Evolutionary conservation across 2,329 filamentous ascomycete species (phyloP).

Genomic region (Botrytis hyacinthi): DNA sequence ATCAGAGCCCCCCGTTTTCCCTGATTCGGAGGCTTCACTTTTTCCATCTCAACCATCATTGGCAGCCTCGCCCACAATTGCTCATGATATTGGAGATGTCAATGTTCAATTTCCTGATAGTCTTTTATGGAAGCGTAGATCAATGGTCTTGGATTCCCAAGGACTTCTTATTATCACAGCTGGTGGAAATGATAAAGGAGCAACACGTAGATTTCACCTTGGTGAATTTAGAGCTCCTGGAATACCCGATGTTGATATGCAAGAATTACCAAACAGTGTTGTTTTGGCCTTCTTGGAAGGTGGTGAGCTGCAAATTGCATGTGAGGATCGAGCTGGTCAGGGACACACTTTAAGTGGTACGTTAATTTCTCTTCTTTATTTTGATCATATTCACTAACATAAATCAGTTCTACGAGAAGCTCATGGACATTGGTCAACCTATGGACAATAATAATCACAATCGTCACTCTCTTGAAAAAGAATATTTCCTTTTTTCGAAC

Average conservation of each 20-base stretch:
- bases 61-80: constrained; percentile 39
- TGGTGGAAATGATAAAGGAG: constrained; percentile 43
- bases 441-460: constrained; percentile 28
- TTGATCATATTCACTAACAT: constrained; percentile 21
- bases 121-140: constrained; percentile 91
- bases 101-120: constrained; percentile 98
- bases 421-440: constrained; percentile 32
- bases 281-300: constrained; percentile 60
- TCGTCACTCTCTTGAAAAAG: constrained; percentile 9
- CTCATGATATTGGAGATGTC: constrained; percentile 63
- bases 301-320: constrained; percentile 63
- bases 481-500: neutral
- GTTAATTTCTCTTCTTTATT: constrained; percentile 17
- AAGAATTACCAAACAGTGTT: constrained; percentile 88
- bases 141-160: constrained; percentile 77
- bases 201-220: constrained; percentile 78
- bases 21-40: constrained; percentile 20
- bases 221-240: constrained; percentile 78
- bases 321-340: constrained; percentile 60
- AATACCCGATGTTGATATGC: constrained; percentile 82
- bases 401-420: constrained; percentile 34
- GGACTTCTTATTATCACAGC: constrained; percentile 77
- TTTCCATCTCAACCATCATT: constrained; percentile 27
- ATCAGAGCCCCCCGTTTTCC: constrained; percentile 33
- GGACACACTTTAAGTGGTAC: constrained; percentile 48